Evolutionary conservation across 2,329 filamentous ascomycete species (phyloP).

Genomic region (Cercospora nicotianae): DNA sequence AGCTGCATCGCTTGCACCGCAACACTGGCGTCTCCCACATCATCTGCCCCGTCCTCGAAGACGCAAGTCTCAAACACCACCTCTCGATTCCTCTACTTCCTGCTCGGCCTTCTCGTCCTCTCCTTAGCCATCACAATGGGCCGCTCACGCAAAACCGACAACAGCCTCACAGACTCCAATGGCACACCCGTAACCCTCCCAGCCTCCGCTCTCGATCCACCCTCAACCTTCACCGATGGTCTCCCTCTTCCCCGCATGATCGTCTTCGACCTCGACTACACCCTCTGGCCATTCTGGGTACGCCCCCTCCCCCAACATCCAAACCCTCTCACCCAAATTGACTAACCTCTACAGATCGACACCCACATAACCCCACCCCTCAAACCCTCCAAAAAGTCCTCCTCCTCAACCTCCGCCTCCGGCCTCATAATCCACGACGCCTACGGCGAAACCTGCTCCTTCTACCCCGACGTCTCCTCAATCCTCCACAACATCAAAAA

Average conservation of each 20-base stretch:
- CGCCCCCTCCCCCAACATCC: background rate
- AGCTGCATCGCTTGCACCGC: background rate
- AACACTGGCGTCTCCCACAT: conserved; percentile 5
- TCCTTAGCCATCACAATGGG: conserved; percentile 24
- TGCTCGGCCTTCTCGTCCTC: conserved; percentile 17
- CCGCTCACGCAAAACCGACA: conserved; percentile 15
- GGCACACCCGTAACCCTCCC: conserved; percentile 41
- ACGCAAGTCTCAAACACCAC: background rate
- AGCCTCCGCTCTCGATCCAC: conserved; percentile 42
- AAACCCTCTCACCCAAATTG: background rate
- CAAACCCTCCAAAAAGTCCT: conserved; percentile 40
- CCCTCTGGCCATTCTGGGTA: conserved; percentile 93
- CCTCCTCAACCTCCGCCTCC: conserved; percentile 33
- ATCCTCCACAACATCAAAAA: conserved; percentile 59
- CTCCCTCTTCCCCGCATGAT: conserved; percentile 77
- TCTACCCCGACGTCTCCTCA: conserved; percentile 49
- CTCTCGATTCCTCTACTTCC: background rate
- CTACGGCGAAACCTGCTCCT: conserved; percentile 49
- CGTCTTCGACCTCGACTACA: conserved; percentile 96
- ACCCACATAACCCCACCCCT: conserved; percentile 68
- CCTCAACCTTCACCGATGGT: conserved; percentile 62
- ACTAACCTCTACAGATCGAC: conserved; percentile 57
- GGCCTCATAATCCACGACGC: conserved; percentile 54
- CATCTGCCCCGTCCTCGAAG: background rate
- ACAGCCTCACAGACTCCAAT: conserved; percentile 22